A percentile compares a stretch with the other conserved stretches of the same genome.
phyloP scores from a whole-genome alignment of 148 eudicot species.

The Diospyros kaki region DNA sequence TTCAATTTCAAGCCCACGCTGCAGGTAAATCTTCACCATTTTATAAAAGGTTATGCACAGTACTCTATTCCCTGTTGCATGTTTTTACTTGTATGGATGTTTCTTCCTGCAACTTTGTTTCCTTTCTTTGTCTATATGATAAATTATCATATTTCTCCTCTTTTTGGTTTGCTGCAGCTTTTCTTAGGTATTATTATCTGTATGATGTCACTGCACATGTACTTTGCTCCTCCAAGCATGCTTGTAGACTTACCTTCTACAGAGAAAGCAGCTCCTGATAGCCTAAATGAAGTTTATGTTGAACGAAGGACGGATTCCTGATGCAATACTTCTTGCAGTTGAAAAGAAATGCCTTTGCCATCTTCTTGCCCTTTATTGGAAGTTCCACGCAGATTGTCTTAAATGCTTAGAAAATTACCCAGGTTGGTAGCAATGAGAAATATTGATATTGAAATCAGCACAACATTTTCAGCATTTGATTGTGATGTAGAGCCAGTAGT shows the following conservation, averaged over 20 bases:
- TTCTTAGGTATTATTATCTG: constrained; percentile 90
- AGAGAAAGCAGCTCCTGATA: constrained; percentile 42
- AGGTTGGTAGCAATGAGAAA: background rate
- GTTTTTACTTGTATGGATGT: background rate
- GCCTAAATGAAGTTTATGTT: constrained; percentile 43
- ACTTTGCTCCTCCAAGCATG: constrained; percentile 79
- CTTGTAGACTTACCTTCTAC: constrained; percentile 62
- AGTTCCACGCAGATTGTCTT: background rate
- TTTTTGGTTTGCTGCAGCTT: constrained; percentile 51
- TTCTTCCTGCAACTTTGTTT: background rate
- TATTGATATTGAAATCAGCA: background rate
- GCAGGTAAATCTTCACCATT: constrained; percentile 47
- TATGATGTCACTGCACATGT: constrained; percentile 96
- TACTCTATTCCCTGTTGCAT: background rate
- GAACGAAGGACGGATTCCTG: constrained; percentile 57
- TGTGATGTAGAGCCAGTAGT: background rate
- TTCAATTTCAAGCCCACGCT: constrained; percentile 82
- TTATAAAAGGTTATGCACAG: too few relatives aligned
- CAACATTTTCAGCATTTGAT: background rate
- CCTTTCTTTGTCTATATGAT: background rate
- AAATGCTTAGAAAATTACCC: background rate
- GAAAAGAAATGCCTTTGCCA: constrained; percentile 1
- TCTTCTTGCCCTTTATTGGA: background rate
- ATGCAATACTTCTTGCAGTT: constrained; percentile 9
- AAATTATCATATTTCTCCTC: background rate